phyloP scores from a whole-genome alignment of 371 early-diverging fungal species.

The Catenaria anguillulae region DNA sequence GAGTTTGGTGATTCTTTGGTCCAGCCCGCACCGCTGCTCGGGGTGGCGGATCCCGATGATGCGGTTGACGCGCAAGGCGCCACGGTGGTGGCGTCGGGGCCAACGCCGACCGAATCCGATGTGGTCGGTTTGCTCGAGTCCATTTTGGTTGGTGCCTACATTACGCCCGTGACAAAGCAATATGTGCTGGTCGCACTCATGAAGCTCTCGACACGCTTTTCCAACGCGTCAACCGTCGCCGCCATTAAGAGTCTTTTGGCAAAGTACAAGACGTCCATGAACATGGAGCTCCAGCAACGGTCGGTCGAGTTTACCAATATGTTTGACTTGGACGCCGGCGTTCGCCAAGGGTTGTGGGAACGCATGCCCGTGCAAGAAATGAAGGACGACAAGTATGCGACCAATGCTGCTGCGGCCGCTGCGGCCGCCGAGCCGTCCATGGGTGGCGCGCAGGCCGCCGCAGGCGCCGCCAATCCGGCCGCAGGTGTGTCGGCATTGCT shows the following conservation, averaged over 20 bases:
- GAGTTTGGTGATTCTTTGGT: conserved; percentile 86
- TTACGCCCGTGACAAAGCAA: conserved; percentile 58
- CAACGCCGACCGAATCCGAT: conserved; percentile 47
- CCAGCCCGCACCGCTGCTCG: not conserved
- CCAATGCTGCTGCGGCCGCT: not conserved
- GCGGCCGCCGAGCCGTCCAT: too few relatives aligned
- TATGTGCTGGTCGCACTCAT: conserved; percentile 72
- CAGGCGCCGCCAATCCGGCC: not conserved
- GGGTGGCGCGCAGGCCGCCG: not conserved
- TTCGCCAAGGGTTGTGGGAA: conserved; percentile 67
- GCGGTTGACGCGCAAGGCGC: not conserved
- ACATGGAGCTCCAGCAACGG: conserved; percentile 86
- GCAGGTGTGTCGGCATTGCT: not conserved
- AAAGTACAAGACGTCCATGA: conserved; percentile 49
- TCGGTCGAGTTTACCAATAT: conserved; percentile 76
- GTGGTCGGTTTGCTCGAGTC: conserved; percentile 55
- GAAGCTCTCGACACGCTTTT: conserved; percentile 72
- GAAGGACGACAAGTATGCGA: conserved; percentile 18
- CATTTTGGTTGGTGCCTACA: conserved; percentile 61
- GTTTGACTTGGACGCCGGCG: conserved; percentile 33
- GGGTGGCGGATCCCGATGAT: conserved; percentile 24
- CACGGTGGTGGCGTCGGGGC: not conserved
- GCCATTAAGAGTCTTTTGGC: conserved; percentile 39
- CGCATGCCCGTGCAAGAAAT: conserved; percentile 82
- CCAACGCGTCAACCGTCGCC: conserved; percentile 24